Percentiles rank a stretch among this genome's conserved stretches.
Conservation (phyloP, 2,329 filamentous ascomycete genomes). For the Plenodomus lindquistii region DNA sequence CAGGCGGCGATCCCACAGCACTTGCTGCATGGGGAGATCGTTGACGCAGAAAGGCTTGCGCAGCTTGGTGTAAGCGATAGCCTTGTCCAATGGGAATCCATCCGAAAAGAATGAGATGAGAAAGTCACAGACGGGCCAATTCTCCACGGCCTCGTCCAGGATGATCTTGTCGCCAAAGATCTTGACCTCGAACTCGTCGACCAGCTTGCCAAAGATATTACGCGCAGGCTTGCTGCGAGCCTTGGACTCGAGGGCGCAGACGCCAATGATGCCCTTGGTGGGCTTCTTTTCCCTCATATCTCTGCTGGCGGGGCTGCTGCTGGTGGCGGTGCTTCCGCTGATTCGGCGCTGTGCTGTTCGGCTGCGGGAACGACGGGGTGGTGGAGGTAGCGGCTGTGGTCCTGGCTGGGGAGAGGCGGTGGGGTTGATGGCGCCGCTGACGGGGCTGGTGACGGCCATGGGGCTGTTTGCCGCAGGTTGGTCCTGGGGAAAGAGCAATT, state of each 20-base stretch:
- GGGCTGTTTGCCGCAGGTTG: conserved; percentile 16
- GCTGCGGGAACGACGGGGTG: conserved; percentile 42
- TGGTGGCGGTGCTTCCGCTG: conserved; percentile 79
- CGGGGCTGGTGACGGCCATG: conserved; percentile 9
- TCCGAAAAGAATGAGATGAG: conserved; percentile 98
- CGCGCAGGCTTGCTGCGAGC: conserved; percentile 95
- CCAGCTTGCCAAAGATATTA: conserved; percentile 91
- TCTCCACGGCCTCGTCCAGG: conserved; percentile 92
- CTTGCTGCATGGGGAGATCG: conserved; percentile 94
- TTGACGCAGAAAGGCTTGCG: conserved; percentile 97
- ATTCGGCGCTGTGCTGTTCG: conserved; percentile 70
- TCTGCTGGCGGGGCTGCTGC: conserved; percentile 74
- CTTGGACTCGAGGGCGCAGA: conserved; percentile 94
- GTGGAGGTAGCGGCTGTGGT: conserved; percentile 18
- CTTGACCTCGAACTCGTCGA: conserved; percentile 93
- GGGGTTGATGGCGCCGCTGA: conserved; percentile 9
- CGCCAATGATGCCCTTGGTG: conserved; percentile 73
- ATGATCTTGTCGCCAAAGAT: conserved; percentile 99
- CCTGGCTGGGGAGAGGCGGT: conserved; percentile 22
- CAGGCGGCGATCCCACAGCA: conserved; percentile 92
- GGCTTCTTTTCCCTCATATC: conserved; percentile 59
- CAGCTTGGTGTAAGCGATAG: conserved; percentile 90
- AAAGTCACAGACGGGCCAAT: conserved; percentile 96
- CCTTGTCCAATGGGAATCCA: conserved; percentile 94
- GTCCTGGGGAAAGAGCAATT: conserved; percentile 39